Percentiles rank a stretch among this genome's conserved stretches.
Evolutionary conservation across 495 filamentous ascomycete genomes (phyloP).

Genomic region (Rhypophila decipiens): DNA sequence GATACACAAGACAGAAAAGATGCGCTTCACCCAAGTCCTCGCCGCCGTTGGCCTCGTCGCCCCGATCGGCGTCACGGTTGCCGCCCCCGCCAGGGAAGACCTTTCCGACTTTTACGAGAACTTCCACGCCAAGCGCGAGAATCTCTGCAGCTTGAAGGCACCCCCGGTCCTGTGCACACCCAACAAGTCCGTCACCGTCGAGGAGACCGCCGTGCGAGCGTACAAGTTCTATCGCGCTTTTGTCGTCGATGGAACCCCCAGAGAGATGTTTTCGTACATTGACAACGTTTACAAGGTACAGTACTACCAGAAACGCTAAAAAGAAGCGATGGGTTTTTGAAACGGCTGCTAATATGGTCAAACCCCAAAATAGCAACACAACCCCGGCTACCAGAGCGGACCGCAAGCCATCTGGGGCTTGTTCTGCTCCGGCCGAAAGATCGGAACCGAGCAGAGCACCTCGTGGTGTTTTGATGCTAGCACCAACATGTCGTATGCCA

Average conservation of each 20-base stretch:
- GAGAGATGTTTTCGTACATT: conserved; percentile 42
- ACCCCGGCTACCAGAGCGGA: conserved; percentile 33
- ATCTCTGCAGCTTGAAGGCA: conserved; percentile 33
- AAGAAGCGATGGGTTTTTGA: too few relatives aligned
- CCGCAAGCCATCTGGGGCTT: conserved; percentile 35
- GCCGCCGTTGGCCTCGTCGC: too few relatives aligned
- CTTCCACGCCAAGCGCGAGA: conserved; percentile 30
- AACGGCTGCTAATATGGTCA: too few relatives aligned
- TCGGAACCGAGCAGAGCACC: conserved; percentile 34
- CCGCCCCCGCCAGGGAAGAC: too few relatives aligned
- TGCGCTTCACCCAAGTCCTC: too few relatives aligned
- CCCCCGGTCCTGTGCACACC: conserved; percentile 37
- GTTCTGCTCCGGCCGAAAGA: conserved; percentile 35
- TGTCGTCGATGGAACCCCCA: conserved; percentile 39
- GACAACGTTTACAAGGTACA: conserved; percentile 33
- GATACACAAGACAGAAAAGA: too few relatives aligned
- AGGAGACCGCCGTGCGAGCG: conserved; percentile 38
- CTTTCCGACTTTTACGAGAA: too few relatives aligned
- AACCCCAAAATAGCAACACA: conserved; percentile 40
- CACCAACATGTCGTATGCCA: conserved; percentile 44
- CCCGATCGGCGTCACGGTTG: too few relatives aligned
- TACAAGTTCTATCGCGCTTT: conserved; percentile 46
- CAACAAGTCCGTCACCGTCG: conserved; percentile 30
- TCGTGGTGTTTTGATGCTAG: conserved; percentile 39
- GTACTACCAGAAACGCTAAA: too few relatives aligned